Percentiles rank a stretch among this genome's conserved stretches.
phyloP scores from a whole-genome alignment of 805 yeast genomes.

The Brettanomyces nanus region DNA sequence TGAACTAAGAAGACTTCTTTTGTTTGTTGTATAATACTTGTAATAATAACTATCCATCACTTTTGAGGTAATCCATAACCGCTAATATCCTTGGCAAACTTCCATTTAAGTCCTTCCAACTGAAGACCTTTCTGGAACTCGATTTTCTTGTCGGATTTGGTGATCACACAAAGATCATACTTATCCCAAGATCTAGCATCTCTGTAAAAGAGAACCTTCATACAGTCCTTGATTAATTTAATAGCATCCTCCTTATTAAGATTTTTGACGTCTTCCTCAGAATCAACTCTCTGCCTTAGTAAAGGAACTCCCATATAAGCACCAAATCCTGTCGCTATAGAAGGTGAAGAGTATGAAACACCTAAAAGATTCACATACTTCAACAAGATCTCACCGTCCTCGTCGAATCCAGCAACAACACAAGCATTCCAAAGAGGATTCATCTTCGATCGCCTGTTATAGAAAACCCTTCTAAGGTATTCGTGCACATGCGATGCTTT shows the following conservation, averaged over 20 bases:
- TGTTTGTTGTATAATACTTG: too few relatives aligned
- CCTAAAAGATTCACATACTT: conserved; percentile 88
- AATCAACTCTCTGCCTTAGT: conserved; percentile 74
- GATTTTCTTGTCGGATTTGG: conserved; percentile 50
- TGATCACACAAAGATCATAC: conserved; percentile 72
- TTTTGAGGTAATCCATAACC: conserved; percentile 65
- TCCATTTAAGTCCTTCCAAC: conserved; percentile 79
- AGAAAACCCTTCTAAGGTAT: conserved; percentile 76
- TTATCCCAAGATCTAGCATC: conserved; percentile 92
- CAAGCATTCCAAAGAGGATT: conserved; percentile 95
- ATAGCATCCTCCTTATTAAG: conserved; percentile 71
- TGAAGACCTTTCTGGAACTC: conserved; percentile 48
- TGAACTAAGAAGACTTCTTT: neutral
- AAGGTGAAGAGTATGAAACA: conserved; percentile 79
- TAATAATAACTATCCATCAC: too few relatives aligned
- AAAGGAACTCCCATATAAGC: conserved; percentile 90
- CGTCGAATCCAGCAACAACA: conserved; percentile 83
- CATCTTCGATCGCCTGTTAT: conserved; percentile 84
- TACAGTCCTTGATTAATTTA: conserved; percentile 68
- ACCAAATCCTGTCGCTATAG: conserved; percentile 95
- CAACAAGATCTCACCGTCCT: conserved; percentile 61
- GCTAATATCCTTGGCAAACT: conserved; percentile 75
- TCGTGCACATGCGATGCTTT: conserved; percentile 86
- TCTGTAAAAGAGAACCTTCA: conserved; percentile 92
- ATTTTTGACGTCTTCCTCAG: conserved; percentile 65